Evolutionary conservation across 176 grass and related monocot genomes (phyloP).

Genomic region (Oryza glumipatula): DNA sequence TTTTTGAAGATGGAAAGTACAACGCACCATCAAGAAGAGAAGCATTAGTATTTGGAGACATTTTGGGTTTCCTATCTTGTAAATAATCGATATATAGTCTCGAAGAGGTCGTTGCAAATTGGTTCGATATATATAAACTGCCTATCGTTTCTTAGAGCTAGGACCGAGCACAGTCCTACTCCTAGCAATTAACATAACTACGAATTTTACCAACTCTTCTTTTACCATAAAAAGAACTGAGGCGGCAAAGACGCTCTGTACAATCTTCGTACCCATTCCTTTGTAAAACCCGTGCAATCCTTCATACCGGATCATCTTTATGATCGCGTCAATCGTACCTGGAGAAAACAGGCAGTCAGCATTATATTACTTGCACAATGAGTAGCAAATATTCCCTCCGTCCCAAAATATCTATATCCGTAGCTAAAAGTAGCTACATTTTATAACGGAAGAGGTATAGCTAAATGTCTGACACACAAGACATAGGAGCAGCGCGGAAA

Average conservation of each 20-base stretch:
- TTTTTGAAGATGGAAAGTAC: too few relatives aligned
- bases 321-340: slow-evolving; percentile 95
- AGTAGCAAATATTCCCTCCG: background rate
- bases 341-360: slow-evolving; percentile 6
- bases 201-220: slow-evolving; percentile 89
- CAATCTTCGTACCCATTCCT: slow-evolving; percentile 99
- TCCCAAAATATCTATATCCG: too few relatives aligned
- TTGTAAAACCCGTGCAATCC: slow-evolving; percentile 88
- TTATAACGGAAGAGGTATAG: too few relatives aligned
- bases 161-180: slow-evolving; percentile 60
- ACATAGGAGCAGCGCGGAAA: slow-evolving; percentile 14
- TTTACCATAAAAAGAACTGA: slow-evolving; percentile 98
- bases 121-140: background rate
- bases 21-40: too few relatives aligned
- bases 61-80: too few relatives aligned
- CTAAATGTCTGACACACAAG: too few relatives aligned
- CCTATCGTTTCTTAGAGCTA: slow-evolving; percentile 46
- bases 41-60: too few relatives aligned
- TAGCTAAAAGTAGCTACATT: too few relatives aligned
- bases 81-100: background rate
- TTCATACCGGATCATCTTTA: slow-evolving; percentile 94
- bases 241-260: slow-evolving; percentile 93
- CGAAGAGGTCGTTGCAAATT: slow-evolving; percentile 12
- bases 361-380: background rate
- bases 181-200: slow-evolving; percentile 65